A percentile compares a stretch with the other conserved stretches of the same genome.
Conservation (phyloP, 345 rosid genomes). For the Populus simonii region DNA sequence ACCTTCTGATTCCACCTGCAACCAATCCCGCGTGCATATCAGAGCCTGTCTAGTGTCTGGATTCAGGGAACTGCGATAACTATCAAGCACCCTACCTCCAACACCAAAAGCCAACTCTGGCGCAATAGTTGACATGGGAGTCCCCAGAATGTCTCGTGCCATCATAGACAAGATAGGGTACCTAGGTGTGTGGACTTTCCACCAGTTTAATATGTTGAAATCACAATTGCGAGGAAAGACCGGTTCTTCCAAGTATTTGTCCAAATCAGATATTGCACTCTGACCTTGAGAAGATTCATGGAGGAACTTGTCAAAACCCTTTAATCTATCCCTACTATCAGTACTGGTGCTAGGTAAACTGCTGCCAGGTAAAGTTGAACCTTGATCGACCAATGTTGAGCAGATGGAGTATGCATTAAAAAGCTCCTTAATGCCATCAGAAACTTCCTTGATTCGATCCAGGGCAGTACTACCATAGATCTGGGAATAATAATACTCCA, state of each 20-base stretch:
- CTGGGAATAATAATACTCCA: constrained; percentile 89
- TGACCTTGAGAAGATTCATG: constrained; percentile 80
- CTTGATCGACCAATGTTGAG: constrained; percentile 69
- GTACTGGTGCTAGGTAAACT: constrained; percentile 53
- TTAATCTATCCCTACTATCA: constrained; percentile 69
- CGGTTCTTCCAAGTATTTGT: constrained; percentile 86
- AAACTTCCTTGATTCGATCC: constrained; percentile 78
- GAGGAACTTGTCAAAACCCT: constrained; percentile 88
- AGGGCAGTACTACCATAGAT: constrained; percentile 87
- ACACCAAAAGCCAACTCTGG: constrained; percentile 52
- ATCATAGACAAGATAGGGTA: constrained; percentile 89
- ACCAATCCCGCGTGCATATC: constrained; percentile 84
- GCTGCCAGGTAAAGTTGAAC: constrained; percentile 71
- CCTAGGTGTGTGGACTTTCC: constrained; percentile 97
- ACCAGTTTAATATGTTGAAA: constrained; percentile 83
- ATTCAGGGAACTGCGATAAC: constrained; percentile 48
- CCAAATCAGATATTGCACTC: constrained; percentile 61
- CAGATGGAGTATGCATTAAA: constrained; percentile 77
- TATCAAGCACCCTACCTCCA: constrained; percentile 60
- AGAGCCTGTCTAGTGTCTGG: constrained; percentile 76
- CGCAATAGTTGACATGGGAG: constrained; percentile 66
- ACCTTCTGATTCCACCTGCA: constrained; percentile 62
- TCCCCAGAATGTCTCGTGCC: constrained; percentile 89
- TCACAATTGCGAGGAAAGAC: constrained; percentile 79
- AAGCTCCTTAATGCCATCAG: constrained; percentile 76